phyloP scores from a whole-genome alignment of 2,329 filamentous ascomycete species.

The Zymoseptoria ardabiliae region DNA sequence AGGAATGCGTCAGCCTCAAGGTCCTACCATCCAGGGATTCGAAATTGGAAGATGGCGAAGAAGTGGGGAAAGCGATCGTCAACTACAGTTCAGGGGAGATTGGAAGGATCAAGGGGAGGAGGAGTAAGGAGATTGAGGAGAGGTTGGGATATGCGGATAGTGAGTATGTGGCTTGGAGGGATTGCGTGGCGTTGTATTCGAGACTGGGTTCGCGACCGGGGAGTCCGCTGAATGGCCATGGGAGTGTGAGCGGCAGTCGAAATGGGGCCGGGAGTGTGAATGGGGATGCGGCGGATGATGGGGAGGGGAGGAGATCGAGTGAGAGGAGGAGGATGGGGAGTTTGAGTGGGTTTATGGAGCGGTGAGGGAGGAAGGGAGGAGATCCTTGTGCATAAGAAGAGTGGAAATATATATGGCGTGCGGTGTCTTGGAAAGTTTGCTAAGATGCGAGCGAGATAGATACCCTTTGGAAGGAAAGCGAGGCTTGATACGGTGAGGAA shows the following conservation, averaged over 20 bases:
- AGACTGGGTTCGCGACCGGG: conserved; percentile 24
- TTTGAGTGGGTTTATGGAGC: not conserved
- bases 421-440: not conserved
- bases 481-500: not conserved
- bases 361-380: not conserved
- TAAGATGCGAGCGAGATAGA: not conserved
- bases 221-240: not conserved
- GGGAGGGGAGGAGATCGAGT: not conserved
- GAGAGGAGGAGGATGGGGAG: not conserved
- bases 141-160: conserved; percentile 87
- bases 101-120: conserved; percentile 70
- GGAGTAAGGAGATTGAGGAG: conserved; percentile 71
- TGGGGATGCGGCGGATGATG: not conserved
- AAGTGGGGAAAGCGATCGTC: conserved; percentile 82
- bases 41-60: conserved; percentile 35
- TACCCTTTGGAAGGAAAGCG: not conserved
- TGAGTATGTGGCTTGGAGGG: conserved; percentile 83
- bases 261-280: not conserved
- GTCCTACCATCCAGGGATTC: conserved; percentile 59
- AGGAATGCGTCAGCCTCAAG: conserved; percentile 82
- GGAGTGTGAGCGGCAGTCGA: not conserved
- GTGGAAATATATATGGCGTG: not conserved
- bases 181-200: conserved; percentile 72
- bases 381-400: not conserved
- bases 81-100: conserved; percentile 91